These are phyloP conservation scores for Rhodotorula kratochvilovae DNA, from an alignment of 768 basidiomycete genomes.

Conservation along the genomic window DNA sequence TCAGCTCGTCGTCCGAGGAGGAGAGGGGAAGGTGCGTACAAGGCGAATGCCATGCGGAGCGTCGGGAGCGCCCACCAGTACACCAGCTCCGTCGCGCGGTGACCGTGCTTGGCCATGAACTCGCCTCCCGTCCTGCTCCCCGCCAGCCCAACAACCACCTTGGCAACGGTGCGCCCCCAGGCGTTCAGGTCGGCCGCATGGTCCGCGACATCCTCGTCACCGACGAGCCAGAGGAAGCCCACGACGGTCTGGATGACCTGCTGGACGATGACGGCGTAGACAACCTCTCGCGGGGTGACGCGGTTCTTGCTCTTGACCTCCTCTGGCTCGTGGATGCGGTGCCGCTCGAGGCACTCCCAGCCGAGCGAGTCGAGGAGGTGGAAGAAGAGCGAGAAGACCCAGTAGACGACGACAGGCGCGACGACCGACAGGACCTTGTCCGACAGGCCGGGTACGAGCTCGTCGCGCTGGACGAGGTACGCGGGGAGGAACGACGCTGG, in stretches of 20 bases:
- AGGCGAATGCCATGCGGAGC: constrained; percentile 67
- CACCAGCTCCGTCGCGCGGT: constrained; percentile 55
- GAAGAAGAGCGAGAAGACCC: constrained; percentile 74
- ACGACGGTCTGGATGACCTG: constrained; percentile 76
- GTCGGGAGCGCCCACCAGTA: constrained; percentile 93
- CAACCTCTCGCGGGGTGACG: constrained; percentile 65
- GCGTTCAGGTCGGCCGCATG: constrained; percentile 26
- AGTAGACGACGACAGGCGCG: constrained; percentile 76
- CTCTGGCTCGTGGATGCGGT: constrained; percentile 79
- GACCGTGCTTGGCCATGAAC: constrained; percentile 50
- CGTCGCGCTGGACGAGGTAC: constrained; percentile 48
- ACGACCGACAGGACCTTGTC: constrained; percentile 69
- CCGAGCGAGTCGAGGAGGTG: constrained; percentile 68
- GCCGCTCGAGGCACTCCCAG: constrained; percentile 67
- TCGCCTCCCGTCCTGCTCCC: constrained; percentile 51
- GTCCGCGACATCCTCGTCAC: constrained; percentile 51
- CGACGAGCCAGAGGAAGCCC: constrained; percentile 58
- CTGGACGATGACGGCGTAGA: constrained; percentile 77
- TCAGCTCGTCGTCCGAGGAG: neutral
- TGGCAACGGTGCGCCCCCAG: constrained; percentile 46
- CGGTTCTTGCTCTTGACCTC: constrained; percentile 73
- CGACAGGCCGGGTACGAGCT: constrained; percentile 56
- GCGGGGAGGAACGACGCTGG: constrained; percentile 44
- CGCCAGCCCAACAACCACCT: constrained; percentile 49
- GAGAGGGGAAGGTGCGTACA: constrained; percentile 56